A percentile compares a stretch with the other conserved stretches of the same genome.
These are phyloP conservation scores for Sisymbrium irio DNA, from an alignment of 345 rosid genomes.

Conservation along the genomic window DNA sequence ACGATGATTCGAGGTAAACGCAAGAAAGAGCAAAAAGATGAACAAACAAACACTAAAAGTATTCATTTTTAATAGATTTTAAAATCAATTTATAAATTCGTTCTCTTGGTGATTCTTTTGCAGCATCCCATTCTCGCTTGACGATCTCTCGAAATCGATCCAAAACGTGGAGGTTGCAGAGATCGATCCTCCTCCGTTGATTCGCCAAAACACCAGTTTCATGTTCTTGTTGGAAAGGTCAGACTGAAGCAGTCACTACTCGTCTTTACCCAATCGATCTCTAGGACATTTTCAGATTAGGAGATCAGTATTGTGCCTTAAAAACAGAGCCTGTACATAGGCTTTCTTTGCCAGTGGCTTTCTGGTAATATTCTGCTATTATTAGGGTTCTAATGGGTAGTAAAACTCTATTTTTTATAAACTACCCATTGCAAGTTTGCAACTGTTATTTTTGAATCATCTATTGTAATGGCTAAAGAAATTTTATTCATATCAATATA, in stretches of 20 bases:
- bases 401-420: neutral
- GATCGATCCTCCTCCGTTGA: conserved; percentile 79
- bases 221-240: conserved; percentile 77
- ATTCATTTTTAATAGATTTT: neutral
- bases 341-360: conserved; percentile 19
- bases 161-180: conserved; percentile 66
- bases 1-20: conserved; percentile 83
- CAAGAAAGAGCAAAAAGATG: neutral
- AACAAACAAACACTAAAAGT: neutral
- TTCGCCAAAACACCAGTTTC: conserved; percentile 80
- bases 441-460: conserved; percentile 6
- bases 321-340: neutral
- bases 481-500: neutral
- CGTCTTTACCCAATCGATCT: conserved; percentile 15
- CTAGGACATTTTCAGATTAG: conserved; percentile 25
- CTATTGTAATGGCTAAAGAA: neutral
- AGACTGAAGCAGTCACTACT: conserved; percentile 40
- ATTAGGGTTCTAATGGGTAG: neutral
- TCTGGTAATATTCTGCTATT: conserved; percentile 12
- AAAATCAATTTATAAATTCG: neutral
- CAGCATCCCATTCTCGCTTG: conserved; percentile 92
- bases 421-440: conserved; percentile 8
- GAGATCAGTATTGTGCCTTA: conserved; percentile 22
- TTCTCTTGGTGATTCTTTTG: conserved; percentile 19
- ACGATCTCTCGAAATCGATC: conserved; percentile 82